Base-by-base conservation (phyloP, 2,329 filamentous ascomycete genomes). In the Lachnellula hyalina region DNA sequence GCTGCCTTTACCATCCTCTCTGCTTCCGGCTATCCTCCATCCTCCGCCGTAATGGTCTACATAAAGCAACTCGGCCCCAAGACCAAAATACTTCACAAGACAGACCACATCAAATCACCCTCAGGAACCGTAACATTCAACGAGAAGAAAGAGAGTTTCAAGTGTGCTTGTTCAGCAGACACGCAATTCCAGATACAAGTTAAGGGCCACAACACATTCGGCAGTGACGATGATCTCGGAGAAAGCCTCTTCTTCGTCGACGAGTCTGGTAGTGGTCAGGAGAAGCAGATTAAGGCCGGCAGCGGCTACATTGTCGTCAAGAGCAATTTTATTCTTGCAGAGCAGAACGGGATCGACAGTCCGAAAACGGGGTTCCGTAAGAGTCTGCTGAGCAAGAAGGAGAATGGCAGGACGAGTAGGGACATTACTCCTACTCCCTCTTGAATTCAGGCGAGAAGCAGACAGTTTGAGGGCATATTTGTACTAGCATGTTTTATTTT, bases 231-330 rank as follows among this genome's bases (percentile, higher is more conserved):
- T 53, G 82, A 86, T 56, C 79, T 99, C 0, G 94, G 94, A 51
- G 92, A 97, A 67, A 83, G 83, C 5, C 70, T 87, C n/a, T 96
- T 96, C 74, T 92, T 95, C 68, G 83, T 99, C n/a, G 90, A 93
- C 61, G 93, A 99, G 68, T 81, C 78, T 1, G 81, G 83, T 2
- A 75, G 77, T 1, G 82, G 82, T 11, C 76, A 79, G 34, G 86
- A 93, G 63, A 94, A 93, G 76, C 77, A 83, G 41, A 73, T 99
- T 51, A 80, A 76, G 35, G 85, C 92, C 25, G 93, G 93, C 12
- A 77, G 75, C 36, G 91, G 90, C 23, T 80, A 74, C 1, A 86
- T 96, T 1, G 77, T 83, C 0, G 70, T 96, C 47, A 87, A 84
- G 74, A 94, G 87, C 68, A 82, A 76, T 52, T 96, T 96, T 66